Evolutionary conservation across 257 asterid species (phyloP), one percentile per base, ranked within the genome.

Genomic region (Nicotiana noctiflora): DNA sequence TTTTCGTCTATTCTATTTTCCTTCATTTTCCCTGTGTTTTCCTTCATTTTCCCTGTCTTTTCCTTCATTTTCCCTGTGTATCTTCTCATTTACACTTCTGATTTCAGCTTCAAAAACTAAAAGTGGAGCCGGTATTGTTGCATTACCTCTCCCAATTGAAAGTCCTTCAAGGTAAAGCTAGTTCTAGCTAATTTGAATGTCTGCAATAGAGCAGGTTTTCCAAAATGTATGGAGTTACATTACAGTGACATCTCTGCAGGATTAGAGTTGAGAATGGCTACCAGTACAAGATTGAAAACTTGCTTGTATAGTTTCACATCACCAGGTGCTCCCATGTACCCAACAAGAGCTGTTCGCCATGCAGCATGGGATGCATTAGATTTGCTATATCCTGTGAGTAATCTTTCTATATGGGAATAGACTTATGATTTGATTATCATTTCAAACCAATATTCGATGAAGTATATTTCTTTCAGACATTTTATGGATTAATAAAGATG

Each of bases 321-420:
- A 75, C 99, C 99, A 6, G 99, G 99, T 72, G 99, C 95, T 57
- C 99, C 98, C 25, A 91, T 90, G 97, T 96, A 96, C 82, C 98
- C 99, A 77, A 96, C 99, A 60, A 87, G 99, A 91, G 95, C 90
- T 81, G 98, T 96, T 80, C 98, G 99, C 21, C 99, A 94, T 86
- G 97, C 99, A 25, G 98, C 98, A 63, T 96, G 99, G 99, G 92
- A 93, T 8, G 88, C 98, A 40, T 88, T 96, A 70, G 93, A 96
- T 80, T 84, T 87, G 84, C 98, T 96, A 83, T 96, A 93, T 84
- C 99, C 98, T 32, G 99, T 96, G 87, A 91, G 98, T 86, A 15
- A 31, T 27, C 65, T 79, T 23, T 66, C 27, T 44, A 65, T 79
- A 68, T 46, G 61, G 81, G 63, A 79, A 9, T 27, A 27, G 40